Base-by-base conservation (phyloP, 495 filamentous ascomycete species). In the Aspergillus leporis region DNA sequence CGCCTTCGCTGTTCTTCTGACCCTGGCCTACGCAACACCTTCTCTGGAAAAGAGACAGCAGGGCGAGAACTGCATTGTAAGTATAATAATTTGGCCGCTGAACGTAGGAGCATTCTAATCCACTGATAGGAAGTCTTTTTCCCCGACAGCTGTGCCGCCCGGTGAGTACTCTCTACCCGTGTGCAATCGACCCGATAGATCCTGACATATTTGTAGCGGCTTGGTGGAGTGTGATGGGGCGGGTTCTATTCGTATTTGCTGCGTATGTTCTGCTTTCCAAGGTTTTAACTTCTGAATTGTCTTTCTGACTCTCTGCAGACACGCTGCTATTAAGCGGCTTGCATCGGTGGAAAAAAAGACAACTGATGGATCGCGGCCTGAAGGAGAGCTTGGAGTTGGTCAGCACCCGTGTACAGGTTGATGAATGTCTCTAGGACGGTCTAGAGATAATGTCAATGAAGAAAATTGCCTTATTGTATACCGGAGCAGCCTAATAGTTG, bases 41-140 rank as follows among this genome's bases (percentile, higher is more conserved):
- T 38, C 57, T 49, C 50, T 59, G 13, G 57, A 59, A 12, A 40
- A 25, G 38, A 53, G 57, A 54, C 57, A 59, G 50, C 57, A 59
- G 51, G 57, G 57, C 13, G 49, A 53, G 57, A 52, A 52, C 25
- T 59, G 57, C 28, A 38, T 31, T n/a, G 57, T 59, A 59, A 19
- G 47, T 58, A 25, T 22, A 32, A 19, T 31, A 19, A 4, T 10
- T 47, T n/a, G 18, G 19, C 14, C 3, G 43, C 22, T 2, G 18
- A n/a, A 25, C 5, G 5, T 51, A n/a, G 48, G 16, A 13, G 28
- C 40, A 16, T 28, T 41, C 23, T 47, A 13, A 53, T 16, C 30
- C 12, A 8, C 31, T 18, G 4, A 23, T 54, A 59, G 57, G 49
- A 53, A 19, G 23, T 59, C 51, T 46, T 46, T 34, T 47, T 47